Evolutionary conservation across 2,329 filamentous ascomycete genomes (phyloP).

Genomic region (Ambrosiella beaveri): DNA sequence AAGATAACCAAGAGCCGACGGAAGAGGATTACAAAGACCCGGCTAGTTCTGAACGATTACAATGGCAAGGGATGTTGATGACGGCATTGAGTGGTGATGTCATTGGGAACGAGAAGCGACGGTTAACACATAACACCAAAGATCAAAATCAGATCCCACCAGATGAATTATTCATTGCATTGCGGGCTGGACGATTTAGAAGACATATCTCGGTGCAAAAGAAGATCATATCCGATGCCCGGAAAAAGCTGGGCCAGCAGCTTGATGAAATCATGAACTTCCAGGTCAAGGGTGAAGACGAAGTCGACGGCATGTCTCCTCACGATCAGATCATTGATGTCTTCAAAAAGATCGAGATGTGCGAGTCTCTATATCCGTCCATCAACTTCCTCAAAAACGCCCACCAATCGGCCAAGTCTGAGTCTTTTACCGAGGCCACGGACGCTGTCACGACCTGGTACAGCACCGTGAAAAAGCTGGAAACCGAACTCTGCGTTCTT

Average conservation of each 20-base stretch:
- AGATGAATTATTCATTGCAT: constrained; percentile 66
- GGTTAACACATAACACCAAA: constrained; percentile 38
- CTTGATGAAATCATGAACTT: constrained; percentile 87
- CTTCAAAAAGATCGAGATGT: constrained; percentile 77
- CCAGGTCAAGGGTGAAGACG: constrained; percentile 81
- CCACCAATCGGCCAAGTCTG: constrained; percentile 60
- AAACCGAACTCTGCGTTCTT: constrained; percentile 76
- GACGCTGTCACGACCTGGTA: constrained; percentile 89
- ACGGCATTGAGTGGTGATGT: constrained; percentile 93
- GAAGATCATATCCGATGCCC: constrained; percentile 73
- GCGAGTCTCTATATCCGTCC: constrained; percentile 72
- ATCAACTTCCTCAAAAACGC: constrained; percentile 54
- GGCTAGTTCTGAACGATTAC: constrained; percentile 71
- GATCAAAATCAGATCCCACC: constrained; percentile 43
- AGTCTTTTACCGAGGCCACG: constrained; percentile 63
- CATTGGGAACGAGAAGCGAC: constrained; percentile 93
- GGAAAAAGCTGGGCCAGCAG: constrained; percentile 51
- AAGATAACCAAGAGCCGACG: constrained; percentile 75
- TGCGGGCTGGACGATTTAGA: constrained; percentile 69
- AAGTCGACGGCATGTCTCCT: constrained; percentile 65
- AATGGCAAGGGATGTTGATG: constrained; percentile 97
- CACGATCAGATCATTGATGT: constrained; percentile 80
- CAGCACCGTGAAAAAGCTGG: constrained; percentile 92
- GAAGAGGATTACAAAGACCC: constrained; percentile 80
- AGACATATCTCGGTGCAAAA: constrained; percentile 69